Base-by-base conservation (phyloP, 345 rosid species). In the Pseudoturritis turrita region DNA sequence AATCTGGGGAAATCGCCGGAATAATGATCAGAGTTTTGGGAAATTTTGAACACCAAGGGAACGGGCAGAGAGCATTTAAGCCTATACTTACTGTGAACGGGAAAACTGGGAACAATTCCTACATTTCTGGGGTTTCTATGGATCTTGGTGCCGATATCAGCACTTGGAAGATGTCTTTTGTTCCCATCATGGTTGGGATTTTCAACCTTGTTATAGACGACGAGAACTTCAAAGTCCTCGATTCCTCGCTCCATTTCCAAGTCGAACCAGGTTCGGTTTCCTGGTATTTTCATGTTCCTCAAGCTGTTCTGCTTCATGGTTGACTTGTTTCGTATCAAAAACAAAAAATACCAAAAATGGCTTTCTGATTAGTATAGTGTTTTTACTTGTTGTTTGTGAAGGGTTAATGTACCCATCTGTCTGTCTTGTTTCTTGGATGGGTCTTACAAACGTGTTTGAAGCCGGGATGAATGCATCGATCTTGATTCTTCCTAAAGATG, bases 201-300 rank as follows among this genome's bases (percentile, higher is more conserved):
- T 89, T 89, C 56, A 87, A 85, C 74, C 41, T 89, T 52, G 55
- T 91, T 52, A 75, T 89, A 63, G 66, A 52, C 18, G 97, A 91
- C 10, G 84, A 78, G 11, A 77, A 64, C 36, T 88, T 86, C 59
- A 71, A 79, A 83, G 92, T 91, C 6, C 49, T 89, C 21, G 97
- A 88, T 82, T 89, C 98, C 10, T 91, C 97, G 3, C 95, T 94
- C 47, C 89, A 94, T 70, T 91, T 85, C 60, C 43, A 83, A 17
- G 91, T 83, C 18, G 59, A 68, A 21, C 82, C 97, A 82, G 98
- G 98, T 90, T 54, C 19, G 47, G 11, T 23, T 56, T 23, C 3
- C 10, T 12, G 4, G 7, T 13, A 2, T 35, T 11, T 10, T 3
- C 19, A 39, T 41, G 44, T 28, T 69, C 21, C 3, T 62, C 14